phyloP scores from a whole-genome alignment of 1,284 basidiomycete genomes.

The Schizophyllum amplum region DNA sequence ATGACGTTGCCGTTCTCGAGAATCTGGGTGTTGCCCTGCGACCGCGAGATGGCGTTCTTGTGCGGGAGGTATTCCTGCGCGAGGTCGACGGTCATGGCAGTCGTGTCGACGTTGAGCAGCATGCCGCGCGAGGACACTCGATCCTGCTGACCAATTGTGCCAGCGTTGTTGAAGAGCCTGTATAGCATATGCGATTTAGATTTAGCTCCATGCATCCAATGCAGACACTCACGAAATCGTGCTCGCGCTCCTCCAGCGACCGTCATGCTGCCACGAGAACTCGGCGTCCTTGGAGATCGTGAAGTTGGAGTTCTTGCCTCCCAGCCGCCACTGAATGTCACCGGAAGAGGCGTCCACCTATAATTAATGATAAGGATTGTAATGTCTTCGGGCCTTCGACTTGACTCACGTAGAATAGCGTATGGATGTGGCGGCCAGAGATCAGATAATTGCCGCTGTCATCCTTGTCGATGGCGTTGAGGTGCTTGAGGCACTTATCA shows the following conservation, averaged over 20 bases:
- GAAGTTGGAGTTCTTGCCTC: slow-evolving; percentile 12
- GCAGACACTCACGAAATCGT: slow-evolving; percentile 4
- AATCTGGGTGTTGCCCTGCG: background rate
- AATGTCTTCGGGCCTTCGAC: too few relatives aligned
- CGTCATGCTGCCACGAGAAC: slow-evolving; percentile 16
- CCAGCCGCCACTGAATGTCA: slow-evolving; percentile 14
- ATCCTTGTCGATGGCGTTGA: slow-evolving; percentile 11
- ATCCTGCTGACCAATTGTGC: background rate
- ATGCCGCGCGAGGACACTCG: slow-evolving; percentile 2
- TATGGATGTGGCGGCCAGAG: slow-evolving; percentile 6
- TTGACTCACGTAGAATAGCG: too few relatives aligned
- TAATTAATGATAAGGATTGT: too few relatives aligned
- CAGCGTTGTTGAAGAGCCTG: background rate
- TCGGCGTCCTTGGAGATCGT: slow-evolving; percentile 4
- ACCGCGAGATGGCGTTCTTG: background rate
- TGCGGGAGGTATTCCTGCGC: slow-evolving; percentile 1
- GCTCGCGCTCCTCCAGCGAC: slow-evolving; percentile 2
- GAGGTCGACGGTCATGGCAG: slow-evolving; percentile 5
- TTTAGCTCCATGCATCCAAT: too few relatives aligned
- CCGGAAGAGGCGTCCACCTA: slow-evolving; percentile 7
- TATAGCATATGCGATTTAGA: background rate
- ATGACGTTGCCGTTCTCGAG: background rate
- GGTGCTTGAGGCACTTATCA: background rate
- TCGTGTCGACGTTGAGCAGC: slow-evolving; percentile 5
- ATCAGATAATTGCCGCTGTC: slow-evolving; percentile 8